Evolutionary conservation across 225 moss, liverwort and hornwort species (phyloP), one percentile per base, ranked within the genome.

Genomic region (Antitrichia curtipendula): DNA sequence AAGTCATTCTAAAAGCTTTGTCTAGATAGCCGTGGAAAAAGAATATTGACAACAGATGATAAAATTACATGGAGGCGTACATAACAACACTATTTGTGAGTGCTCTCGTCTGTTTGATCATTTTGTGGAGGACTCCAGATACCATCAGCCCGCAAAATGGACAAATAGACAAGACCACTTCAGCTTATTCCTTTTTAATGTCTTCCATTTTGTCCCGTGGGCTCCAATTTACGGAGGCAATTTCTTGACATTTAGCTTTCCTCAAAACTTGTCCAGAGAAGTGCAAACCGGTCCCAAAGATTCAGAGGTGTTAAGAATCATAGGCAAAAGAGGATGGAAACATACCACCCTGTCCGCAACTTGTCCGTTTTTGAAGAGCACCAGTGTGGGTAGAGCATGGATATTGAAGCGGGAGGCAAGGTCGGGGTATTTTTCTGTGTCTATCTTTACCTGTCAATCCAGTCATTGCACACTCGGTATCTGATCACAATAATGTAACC

Each of bases 341-440:
- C 91, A 74, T 89, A 99, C 99, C 90, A 96, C 78, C 72, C 89
- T 92, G 68, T 95, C 93, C 45, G 95, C 83, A 57, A 91, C 87
- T 89, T 91, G 87, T 89, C 97, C 97, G 72, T 96, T 93, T 84
- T 94, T 91, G 71, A 99, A 99, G 76, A 99, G 93, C 58, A 99
- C 93, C 61, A 99, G 91, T 59, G 99, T 99, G 59, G 99, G 99
- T 58, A 99, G 89, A 16, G 97, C 96, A 23, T 94, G 91, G 74
- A 99, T 89, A 81, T 92, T 84, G 87, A 95, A 99, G 45, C 99
- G 97, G 82, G 94, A 94, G 82, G 99, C 99, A 87, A 99, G 89
- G 75, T 94, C 91, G 73, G 95, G 97, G 78, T 99, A 99, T 83
- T 95, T 99, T 89, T 97, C 99, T 32, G 99, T 99, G 91, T 99